phyloP scores from a whole-genome alignment of 2,329 filamentous ascomycete species.

The Colletotrichum sp. region DNA sequence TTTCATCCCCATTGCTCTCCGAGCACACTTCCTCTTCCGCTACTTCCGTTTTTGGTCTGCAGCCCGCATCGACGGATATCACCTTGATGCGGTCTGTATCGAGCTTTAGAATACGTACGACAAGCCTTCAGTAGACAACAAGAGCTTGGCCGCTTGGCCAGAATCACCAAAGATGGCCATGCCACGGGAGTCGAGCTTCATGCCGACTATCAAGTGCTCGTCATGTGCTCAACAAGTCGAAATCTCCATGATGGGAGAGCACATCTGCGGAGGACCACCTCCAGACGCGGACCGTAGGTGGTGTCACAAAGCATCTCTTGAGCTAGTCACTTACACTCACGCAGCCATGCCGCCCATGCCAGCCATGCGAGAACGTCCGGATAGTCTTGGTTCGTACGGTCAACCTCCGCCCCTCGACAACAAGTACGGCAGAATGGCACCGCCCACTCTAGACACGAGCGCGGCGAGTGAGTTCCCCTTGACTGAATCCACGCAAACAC shows the following conservation, averaged over 20 bases:
- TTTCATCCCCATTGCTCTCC: background rate
- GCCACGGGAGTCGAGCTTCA: slow-evolving; percentile 69
- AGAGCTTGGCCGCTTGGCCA: background rate
- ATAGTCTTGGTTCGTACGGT: slow-evolving; percentile 31
- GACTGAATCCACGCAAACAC: background rate
- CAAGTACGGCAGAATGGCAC: slow-evolving; percentile 44
- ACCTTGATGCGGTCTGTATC: slow-evolving; percentile 14
- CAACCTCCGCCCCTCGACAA: slow-evolving; percentile 31
- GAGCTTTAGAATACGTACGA: background rate
- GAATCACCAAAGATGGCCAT: slow-evolving; percentile 48
- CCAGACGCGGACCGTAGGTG: slow-evolving; percentile 50
- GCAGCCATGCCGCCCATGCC: slow-evolving; percentile 43
- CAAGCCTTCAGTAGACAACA: background rate
- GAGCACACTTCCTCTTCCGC: background rate
- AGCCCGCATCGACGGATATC: background rate
- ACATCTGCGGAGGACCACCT: slow-evolving; percentile 64
- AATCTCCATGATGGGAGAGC: slow-evolving; percentile 86
- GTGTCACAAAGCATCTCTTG: slow-evolving; percentile 13
- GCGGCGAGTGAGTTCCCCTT: slow-evolving; percentile 53
- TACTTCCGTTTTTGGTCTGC: background rate
- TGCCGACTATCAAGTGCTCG: slow-evolving; percentile 89
- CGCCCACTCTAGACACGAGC: slow-evolving; percentile 55
- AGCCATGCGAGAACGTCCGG: slow-evolving; percentile 33
- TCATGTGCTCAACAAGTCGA: slow-evolving; percentile 79
- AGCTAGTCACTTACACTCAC: background rate